Conservation (phyloP, 441 rosid genomes). For the Pelargonium myrrhifolium region DNA sequence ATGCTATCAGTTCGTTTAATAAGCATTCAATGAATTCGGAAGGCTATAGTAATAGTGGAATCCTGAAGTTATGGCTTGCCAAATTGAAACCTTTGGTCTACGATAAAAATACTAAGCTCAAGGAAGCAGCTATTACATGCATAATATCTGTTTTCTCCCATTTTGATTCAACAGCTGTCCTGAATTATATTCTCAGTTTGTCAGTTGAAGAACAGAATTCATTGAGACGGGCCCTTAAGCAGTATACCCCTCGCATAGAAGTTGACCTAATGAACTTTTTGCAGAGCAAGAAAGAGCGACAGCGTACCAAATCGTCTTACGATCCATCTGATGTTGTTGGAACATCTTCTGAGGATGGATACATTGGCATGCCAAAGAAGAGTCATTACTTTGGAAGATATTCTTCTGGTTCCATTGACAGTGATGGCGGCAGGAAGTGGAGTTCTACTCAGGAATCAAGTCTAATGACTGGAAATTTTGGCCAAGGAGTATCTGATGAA, state of each 20-base stretch:
- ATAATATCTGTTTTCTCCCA: constrained; percentile 84
- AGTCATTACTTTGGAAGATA: constrained; percentile 72
- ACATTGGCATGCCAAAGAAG: constrained; percentile 51
- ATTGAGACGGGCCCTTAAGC: constrained; percentile 87
- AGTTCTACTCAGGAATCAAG: constrained; percentile 64
- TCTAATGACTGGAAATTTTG: constrained; percentile 35
- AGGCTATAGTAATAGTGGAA: constrained; percentile 73
- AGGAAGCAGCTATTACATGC: constrained; percentile 88
- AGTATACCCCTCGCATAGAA: constrained; percentile 92
- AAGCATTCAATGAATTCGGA: constrained; percentile 66
- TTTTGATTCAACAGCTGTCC: constrained; percentile 78
- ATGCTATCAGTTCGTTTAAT: constrained; percentile 76
- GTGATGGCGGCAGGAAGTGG: constrained; percentile 87
- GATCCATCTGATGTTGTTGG: constrained; percentile 84
- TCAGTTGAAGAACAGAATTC: constrained; percentile 95
- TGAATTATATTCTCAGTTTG: constrained; percentile 85
- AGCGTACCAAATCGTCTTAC: constrained; percentile 66
- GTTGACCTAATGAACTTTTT: constrained; percentile 87
- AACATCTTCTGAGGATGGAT: constrained; percentile 90
- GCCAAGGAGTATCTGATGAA: constrained; percentile 52
- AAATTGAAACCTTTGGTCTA: constrained; percentile 75
- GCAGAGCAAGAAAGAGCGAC: constrained; percentile 91
- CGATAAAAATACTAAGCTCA: constrained; percentile 88
- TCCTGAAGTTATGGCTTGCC: constrained; percentile 86
- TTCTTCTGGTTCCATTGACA: constrained; percentile 70